Percentiles rank a stretch among this genome's conserved stretches.
phyloP scores from a whole-genome alignment of 2,329 filamentous ascomycete species.

The Monilinia fructicola region DNA sequence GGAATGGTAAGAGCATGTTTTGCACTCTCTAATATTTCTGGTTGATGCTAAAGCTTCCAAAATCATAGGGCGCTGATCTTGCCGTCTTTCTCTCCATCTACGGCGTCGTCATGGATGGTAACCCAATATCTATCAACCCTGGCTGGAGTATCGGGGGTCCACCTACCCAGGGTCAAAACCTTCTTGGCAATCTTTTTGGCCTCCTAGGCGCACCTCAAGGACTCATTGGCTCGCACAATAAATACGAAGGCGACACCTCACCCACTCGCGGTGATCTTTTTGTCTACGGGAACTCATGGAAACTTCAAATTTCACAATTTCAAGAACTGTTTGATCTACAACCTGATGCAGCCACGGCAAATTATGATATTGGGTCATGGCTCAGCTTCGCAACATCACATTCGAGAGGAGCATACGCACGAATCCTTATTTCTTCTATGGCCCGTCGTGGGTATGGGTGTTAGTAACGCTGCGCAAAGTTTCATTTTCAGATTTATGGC shows the following conservation, averaged over 20 bases:
- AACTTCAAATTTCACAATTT: constrained; percentile 43
- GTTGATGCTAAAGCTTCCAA: constrained; percentile 21
- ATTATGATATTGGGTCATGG: constrained; percentile 45
- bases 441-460: constrained; percentile 7
- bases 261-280: constrained; percentile 51
- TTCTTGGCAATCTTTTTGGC: constrained; percentile 33
- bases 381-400: constrained; percentile 46
- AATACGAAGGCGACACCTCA: constrained; percentile 53
- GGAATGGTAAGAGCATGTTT: constrained; percentile 41
- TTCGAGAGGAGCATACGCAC: constrained; percentile 36
- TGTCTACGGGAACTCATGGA: constrained; percentile 1
- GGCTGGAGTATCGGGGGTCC: constrained; percentile 8
- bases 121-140: constrained; percentile 9
- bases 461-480: constrained; percentile 12
- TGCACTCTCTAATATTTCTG: constrained; percentile 25
- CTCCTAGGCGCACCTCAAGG: constrained; percentile 45
- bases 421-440: constrained; percentile 55
- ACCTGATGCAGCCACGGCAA: constrained; percentile 41
- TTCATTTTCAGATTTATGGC: constrained; percentile 16
- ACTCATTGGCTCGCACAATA: constrained; percentile 51
- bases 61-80: constrained; percentile 31
- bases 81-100: constrained; percentile 7
- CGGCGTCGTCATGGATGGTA: constrained; percentile 7
- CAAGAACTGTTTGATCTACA: constrained; percentile 48
- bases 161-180: not conserved